Percentiles rank a stretch among this genome's conserved stretches.
Evolutionary conservation across 129 eudicot genomes (phyloP).

Genomic region (Chrysanthemum lavandulifolium): DNA sequence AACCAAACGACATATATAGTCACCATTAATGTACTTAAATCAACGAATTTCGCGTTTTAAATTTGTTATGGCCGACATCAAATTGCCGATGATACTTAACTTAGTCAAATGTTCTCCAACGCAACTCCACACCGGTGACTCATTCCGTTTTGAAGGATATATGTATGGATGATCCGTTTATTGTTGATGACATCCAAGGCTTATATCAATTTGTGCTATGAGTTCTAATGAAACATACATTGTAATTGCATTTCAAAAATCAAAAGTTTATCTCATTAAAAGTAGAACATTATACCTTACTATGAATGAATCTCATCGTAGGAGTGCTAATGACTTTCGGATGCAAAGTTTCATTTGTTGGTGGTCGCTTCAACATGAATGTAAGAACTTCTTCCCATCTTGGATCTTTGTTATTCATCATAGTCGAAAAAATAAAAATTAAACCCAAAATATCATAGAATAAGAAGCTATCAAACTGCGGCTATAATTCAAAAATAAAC

Average conservation of each 20-base stretch:
- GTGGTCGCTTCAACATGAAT: conserved; percentile 63
- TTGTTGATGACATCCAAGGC: conserved; percentile 50
- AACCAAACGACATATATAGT: too few relatives aligned
- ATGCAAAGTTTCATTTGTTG: conserved; percentile 47
- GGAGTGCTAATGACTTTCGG: conserved; percentile 54
- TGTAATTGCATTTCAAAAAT: neutral
- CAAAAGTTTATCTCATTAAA: neutral
- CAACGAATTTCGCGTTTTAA: too few relatives aligned
- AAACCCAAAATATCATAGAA: neutral
- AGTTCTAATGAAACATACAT: conserved; percentile 33
- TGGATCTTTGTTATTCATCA: conserved; percentile 61
- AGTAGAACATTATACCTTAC: conserved; percentile 40
- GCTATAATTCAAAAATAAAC: conserved; percentile 17
- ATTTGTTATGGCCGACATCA: neutral
- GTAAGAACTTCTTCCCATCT: conserved; percentile 62
- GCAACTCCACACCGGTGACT: conserved; percentile 66
- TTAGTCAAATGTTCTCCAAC: conserved; percentile 61
- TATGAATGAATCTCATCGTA: conserved; percentile 44
- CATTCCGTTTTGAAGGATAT: conserved; percentile 46
- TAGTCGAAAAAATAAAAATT: conserved; percentile 18
- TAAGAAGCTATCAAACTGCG: neutral
- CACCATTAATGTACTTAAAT: too few relatives aligned
- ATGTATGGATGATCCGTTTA: conserved; percentile 52
- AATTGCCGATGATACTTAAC: too few relatives aligned
- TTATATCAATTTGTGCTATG: conserved; percentile 51